Base-by-base conservation (phyloP, 106 monocot genomes). In the Acanthochlamys bracteata region DNA sequence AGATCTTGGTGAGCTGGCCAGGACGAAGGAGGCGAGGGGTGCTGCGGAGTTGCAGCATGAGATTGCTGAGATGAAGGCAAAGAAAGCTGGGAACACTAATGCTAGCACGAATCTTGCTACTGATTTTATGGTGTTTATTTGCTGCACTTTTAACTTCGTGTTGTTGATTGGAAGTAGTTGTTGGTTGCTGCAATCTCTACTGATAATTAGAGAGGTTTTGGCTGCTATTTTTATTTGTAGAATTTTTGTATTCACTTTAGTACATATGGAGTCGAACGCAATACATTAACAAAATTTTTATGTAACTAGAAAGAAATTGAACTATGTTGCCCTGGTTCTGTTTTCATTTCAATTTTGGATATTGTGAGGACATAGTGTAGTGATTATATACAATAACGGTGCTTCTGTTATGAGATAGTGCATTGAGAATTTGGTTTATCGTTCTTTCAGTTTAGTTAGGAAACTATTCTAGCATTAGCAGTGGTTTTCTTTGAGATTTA, bases 11-110 rank as follows among this genome's bases (percentile, higher is more conserved):
- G n/a, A n/a, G n/a, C n/a, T n/a, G n/a, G n/a, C n/a, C n/a, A n/a
- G n/a, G n/a, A n/a, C n/a, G n/a, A n/a, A n/a, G n/a, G n/a, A n/a
- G n/a, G n/a, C n/a, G n/a, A n/a, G n/a, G n/a, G n/a, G n/a, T n/a
- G n/a, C n/a, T n/a, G n/a, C n/a, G n/a, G n/a, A n/a, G 69, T 42
- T 96, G 51, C 74, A 91, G 78, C 71, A 56, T 63, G 95, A 96
- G 71, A 90, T 24, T 82, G 65, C 10, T 72, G 75, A 64, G 82
- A 90, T 65, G 63, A n/a, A 71, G 20, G 74, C 72, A 0, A 57
- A 68, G 70, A 77, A 75, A 23, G 67, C 69, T 20, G 78, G 76
- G 53, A 89, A 69, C 63, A 39, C 24, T 7, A 42, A 65, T 13
- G 12, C 53, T 17, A n/a, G 69, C 24, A 24, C 68, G 24, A 42